Evolutionary conservation across 148 eudicot species (phyloP).

Genomic region (Chenopodium album): DNA sequence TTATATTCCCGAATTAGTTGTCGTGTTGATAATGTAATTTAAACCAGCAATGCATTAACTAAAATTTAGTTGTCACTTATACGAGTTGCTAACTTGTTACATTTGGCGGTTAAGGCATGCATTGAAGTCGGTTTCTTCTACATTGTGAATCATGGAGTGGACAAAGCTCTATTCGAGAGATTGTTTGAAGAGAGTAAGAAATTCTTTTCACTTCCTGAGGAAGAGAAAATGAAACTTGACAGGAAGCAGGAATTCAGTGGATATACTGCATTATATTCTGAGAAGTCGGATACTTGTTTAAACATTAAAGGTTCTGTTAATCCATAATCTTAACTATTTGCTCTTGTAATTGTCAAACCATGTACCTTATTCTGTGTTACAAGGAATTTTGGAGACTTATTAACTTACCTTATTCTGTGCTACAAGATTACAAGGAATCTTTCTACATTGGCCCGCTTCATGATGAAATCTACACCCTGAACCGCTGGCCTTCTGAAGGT

Average conservation of each 20-base stretch:
- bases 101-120: conserved; percentile 55
- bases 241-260: conserved; percentile 52
- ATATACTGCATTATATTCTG: conserved; percentile 63
- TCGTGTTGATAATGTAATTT: no score
- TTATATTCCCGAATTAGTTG: no score
- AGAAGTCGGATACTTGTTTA: conserved; percentile 55
- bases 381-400: conserved; percentile 2
- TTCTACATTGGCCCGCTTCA: conserved; percentile 67
- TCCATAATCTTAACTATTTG: neutral
- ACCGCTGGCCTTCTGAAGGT: conserved; percentile 86
- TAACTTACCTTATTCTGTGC: neutral
- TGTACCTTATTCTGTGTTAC: neutral
- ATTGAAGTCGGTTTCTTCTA: conserved; percentile 78
- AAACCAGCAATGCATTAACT: no score
- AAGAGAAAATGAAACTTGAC: conserved; percentile 59
- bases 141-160: conserved; percentile 79
- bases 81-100: neutral
- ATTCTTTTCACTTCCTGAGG: conserved; percentile 63
- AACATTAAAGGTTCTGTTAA: conserved; percentile 44
- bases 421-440: conserved; percentile 39
- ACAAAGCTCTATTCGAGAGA: conserved; percentile 38
- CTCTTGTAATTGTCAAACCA: neutral
- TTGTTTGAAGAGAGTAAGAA: conserved; percentile 57
- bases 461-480: conserved; percentile 31
- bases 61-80: no score